Evolutionary conservation across 1,284 basidiomycete genomes (phyloP).

Genomic region (Singerocomus rubriflavus): DNA sequence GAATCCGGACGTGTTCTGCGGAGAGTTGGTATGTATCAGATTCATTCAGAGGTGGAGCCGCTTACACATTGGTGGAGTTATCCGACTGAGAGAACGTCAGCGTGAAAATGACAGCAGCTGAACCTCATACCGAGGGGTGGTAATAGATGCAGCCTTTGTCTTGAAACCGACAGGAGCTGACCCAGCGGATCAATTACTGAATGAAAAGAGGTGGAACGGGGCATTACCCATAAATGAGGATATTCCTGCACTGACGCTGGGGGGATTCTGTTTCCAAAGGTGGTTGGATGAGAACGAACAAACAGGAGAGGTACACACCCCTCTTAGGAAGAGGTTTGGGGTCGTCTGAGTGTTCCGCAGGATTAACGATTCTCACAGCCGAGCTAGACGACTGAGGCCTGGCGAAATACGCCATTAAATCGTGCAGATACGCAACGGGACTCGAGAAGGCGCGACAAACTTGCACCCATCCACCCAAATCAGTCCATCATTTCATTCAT

Average conservation of each 20-base stretch:
- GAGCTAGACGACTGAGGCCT: constrained; percentile 46
- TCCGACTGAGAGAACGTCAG: constrained; percentile 24
- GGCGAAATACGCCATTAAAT: constrained; percentile 41
- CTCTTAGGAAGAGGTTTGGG: constrained; percentile 39
- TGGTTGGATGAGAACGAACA: constrained; percentile 10
- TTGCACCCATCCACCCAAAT: background rate
- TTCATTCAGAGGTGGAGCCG: background rate
- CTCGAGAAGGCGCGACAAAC: constrained; percentile 2
- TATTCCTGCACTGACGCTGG: constrained; percentile 82
- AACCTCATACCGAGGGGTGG: constrained; percentile 65
- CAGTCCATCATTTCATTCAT: constrained; percentile 9
- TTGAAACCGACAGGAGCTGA: constrained; percentile 79
- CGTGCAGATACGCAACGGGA: background rate
- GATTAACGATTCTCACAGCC: constrained; percentile 57
- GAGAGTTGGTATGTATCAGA: background rate
- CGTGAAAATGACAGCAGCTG: constrained; percentile 4
- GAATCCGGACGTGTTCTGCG: constrained; percentile 45
- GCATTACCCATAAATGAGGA: constrained; percentile 80
- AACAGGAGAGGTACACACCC: constrained; percentile 33
- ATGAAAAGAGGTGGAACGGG: background rate
- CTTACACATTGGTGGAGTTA: constrained; percentile 22
- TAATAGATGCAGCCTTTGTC: constrained; percentile 83
- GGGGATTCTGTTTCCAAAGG: constrained; percentile 48
- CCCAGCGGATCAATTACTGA: constrained; percentile 6
- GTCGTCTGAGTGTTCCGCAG: constrained; percentile 39